Evolutionary conservation across 306 rosid species (phyloP).

Genomic region (Clitoria ternatea): DNA sequence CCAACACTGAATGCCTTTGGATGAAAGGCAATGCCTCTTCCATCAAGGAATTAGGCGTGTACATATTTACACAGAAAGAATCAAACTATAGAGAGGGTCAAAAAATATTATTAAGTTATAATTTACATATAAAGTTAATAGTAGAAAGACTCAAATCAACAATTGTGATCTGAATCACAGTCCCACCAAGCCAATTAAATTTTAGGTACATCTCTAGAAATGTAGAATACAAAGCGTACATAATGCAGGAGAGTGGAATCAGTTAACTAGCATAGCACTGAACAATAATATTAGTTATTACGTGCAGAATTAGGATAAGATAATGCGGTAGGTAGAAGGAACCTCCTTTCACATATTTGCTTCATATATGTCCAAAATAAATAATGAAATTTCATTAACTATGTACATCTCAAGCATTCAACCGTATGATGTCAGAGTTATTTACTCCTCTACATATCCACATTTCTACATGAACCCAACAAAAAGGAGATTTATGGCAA

Average conservation of each 20-base stretch:
- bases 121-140: neutral
- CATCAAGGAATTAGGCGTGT: too few relatives aligned
- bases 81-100: too few relatives aligned
- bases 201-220: neutral
- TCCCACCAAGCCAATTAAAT: neutral
- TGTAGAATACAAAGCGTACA: too few relatives aligned
- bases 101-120: too few relatives aligned
- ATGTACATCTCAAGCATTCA: neutral
- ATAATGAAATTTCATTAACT: neutral
- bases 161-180: neutral
- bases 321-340: neutral
- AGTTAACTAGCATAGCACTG: neutral
- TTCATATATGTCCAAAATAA: neutral
- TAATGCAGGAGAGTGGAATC: neutral
- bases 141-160: neutral
- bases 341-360: neutral
- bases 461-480: neutral
- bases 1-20: too few relatives aligned
- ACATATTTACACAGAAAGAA: too few relatives aligned
- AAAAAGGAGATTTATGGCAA: neutral
- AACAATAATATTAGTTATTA: too few relatives aligned
- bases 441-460: neutral
- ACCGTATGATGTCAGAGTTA: constrained; percentile 17
- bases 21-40: too few relatives aligned
- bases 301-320: neutral